Evolutionary conservation across 1,284 basidiomycete species (phyloP).

Genomic region (Tilletia horrida): DNA sequence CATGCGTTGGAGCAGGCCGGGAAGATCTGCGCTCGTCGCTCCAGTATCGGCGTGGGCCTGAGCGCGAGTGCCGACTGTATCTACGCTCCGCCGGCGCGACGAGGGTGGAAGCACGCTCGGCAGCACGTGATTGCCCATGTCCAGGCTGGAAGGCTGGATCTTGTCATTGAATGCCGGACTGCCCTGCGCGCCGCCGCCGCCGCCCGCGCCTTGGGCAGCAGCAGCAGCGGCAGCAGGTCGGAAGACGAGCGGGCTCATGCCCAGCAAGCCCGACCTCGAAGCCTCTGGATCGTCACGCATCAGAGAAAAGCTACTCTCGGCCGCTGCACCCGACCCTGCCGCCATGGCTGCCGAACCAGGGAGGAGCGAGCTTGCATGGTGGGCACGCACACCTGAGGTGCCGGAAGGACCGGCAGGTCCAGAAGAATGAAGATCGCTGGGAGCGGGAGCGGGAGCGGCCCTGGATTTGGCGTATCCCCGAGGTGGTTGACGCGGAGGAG

Average conservation of each 20-base stretch:
- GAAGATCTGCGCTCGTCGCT: constrained; percentile 61
- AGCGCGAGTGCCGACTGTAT: background rate
- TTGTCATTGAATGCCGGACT: background rate
- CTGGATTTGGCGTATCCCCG: too few species aligned
- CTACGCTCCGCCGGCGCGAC: background rate
- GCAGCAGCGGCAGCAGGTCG: background rate
- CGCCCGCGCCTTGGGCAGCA: background rate
- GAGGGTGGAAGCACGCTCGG: background rate
- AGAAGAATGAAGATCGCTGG: too few species aligned
- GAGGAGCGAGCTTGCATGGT: too few species aligned
- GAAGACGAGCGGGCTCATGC: constrained; percentile 34
- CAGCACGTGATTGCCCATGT: background rate
- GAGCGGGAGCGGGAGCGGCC: too few species aligned
- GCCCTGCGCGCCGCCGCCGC: background rate
- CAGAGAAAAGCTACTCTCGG: constrained; percentile 50
- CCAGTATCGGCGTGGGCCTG: constrained; percentile 57
- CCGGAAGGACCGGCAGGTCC: too few species aligned
- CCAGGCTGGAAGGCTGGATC: background rate
- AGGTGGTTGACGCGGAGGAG: too few species aligned
- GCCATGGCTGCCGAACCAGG: background rate
- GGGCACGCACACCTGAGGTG: too few species aligned
- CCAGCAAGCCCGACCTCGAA: constrained; percentile 49
- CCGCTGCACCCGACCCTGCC: background rate
- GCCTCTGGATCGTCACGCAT: constrained; percentile 49
- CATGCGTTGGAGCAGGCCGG: constrained; percentile 77